phyloP scores from a whole-genome alignment of 1,284 basidiomycete species.

The Rhodotorula sp. region DNA sequence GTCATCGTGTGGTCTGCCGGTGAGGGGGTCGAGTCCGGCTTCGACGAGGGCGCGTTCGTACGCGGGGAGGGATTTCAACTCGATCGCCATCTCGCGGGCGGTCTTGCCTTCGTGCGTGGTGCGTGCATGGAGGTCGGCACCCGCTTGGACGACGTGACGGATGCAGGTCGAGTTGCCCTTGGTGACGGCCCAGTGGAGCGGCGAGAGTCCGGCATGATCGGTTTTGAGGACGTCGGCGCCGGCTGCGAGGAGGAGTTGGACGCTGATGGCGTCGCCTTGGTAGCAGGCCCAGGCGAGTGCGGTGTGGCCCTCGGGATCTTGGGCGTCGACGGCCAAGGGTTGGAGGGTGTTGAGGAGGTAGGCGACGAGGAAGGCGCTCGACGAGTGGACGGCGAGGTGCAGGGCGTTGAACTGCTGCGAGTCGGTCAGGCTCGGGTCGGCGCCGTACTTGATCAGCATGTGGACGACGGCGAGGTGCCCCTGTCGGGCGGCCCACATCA shows the following conservation, averaged over 20 bases:
- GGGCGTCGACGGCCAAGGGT: slow-evolving; percentile 80
- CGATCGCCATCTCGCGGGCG: slow-evolving; percentile 88
- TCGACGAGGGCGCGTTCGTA: slow-evolving; percentile 86
- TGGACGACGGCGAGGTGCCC: slow-evolving; percentile 95
- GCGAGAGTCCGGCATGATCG: slow-evolving; percentile 81
- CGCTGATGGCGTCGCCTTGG: slow-evolving; percentile 93
- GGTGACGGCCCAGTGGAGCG: slow-evolving; percentile 98
- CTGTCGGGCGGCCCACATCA: slow-evolving; percentile 96
- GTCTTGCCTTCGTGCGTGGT: slow-evolving; percentile 73
- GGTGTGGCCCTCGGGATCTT: slow-evolving; percentile 90
- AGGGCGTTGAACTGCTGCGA: slow-evolving; percentile 95
- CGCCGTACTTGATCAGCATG: slow-evolving; percentile 79
- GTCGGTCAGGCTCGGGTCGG: slow-evolving; percentile 88
- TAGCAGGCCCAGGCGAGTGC: slow-evolving; percentile 99
- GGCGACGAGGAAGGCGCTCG: slow-evolving; percentile 86
- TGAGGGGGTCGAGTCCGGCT: slow-evolving; percentile 53
- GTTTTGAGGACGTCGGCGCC: slow-evolving; percentile 73
- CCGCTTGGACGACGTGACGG: slow-evolving; percentile 70
- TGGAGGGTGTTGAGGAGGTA: slow-evolving; percentile 65
- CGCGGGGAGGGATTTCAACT: slow-evolving; percentile 83
- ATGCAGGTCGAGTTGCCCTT: slow-evolving; percentile 86
- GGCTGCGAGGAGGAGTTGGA: slow-evolving; percentile 84
- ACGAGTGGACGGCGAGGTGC: slow-evolving; percentile 92
- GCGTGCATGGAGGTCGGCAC: slow-evolving; percentile 75
- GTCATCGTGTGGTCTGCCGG: slow-evolving; percentile 38